Evolutionary conservation across 768 basidiomycete genomes (phyloP), one percentile per base, ranked within the genome.

Genomic region (Tephrocybe sp.): DNA sequence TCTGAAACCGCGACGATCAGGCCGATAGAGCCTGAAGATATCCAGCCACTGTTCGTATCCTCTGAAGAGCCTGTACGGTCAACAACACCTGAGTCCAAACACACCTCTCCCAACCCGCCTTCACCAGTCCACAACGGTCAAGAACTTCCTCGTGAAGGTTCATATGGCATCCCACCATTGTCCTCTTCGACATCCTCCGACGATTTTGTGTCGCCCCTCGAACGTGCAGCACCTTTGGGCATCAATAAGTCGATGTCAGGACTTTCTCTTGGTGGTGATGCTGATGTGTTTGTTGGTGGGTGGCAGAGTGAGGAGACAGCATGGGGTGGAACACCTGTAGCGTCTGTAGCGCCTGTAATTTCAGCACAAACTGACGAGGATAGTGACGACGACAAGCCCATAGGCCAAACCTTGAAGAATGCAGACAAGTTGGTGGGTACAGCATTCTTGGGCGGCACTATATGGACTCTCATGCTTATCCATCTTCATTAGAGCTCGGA

Each of bases 331-430:
- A 22, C 48, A 40, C 32, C 45, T 36, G 26, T 38, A 34, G 30
- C 34, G 26, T 45, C 51, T 30, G 3, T 17, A 39, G 12, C 26
- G 30, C 30, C 26, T 16, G 12, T 33, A 17, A 17, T 33, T 19
- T 44, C 44, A 17, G 20, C n/a, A 13, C 64, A 64, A 40, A 52
- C 63, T 12, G 78, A 82, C 35, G 81, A 84, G 5, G 83, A 85
- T 54, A 80, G 79, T 47, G 84, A 86, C 55, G 84, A 86, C 51
- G 84, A 86, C 62, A 84, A 77, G 50, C 84, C 84, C 20, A 83
- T 86, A 55, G 69, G 78, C 22, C 82, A 82, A 60, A 70, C 73
- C 17, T 57, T 75, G 45, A 70, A 62, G 49, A 60, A 65, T 42
- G 60, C 65, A 34, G 59, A 62, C 46, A 57, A 54, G 39, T 56